Conservation (phyloP, 179 eudicot species). For the Pouteria campechiana region DNA sequence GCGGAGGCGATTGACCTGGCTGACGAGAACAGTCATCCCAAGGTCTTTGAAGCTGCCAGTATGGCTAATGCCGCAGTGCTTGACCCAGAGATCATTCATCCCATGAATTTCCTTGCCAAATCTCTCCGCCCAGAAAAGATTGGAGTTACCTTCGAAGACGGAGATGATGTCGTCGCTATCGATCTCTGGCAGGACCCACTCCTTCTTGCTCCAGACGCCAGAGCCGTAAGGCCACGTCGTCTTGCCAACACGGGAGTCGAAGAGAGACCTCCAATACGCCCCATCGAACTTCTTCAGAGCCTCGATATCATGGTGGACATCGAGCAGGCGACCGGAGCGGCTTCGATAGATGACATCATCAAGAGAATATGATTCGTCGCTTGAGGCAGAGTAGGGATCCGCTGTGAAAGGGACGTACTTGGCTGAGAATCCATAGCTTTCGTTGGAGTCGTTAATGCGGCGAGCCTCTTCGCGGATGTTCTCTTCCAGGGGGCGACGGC, state of each 20-base stretch:
- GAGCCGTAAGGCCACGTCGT: conserved; percentile 91
- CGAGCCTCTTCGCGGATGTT: conserved; percentile 78
- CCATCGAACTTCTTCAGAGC: conserved; percentile 50
- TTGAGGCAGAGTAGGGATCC: conserved; percentile 15
- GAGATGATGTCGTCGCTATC: conserved; percentile 55
- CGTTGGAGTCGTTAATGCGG: conserved; percentile 15
- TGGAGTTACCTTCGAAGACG: conserved; percentile 80
- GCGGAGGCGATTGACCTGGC: conserved; percentile 67
- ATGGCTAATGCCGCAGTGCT: conserved; percentile 84
- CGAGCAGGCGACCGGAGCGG: conserved; percentile 57
- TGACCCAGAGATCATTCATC: conserved; percentile 90
- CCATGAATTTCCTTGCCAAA: conserved; percentile 59
- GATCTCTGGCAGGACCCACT: conserved; percentile 77
- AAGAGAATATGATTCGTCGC: conserved; percentile 71
- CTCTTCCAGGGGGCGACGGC: conserved; percentile 37
- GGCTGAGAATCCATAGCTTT: conserved; percentile 33
- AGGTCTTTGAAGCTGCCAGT: conserved; percentile 80
- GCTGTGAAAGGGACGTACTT: conserved; percentile 35
- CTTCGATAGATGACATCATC: conserved; percentile 78
- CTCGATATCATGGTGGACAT: conserved; percentile 60
- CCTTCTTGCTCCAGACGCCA: conserved; percentile 85
- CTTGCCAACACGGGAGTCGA: conserved; percentile 65
- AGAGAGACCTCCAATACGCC: conserved; percentile 50
- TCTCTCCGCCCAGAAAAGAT: conserved; percentile 84
- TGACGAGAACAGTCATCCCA: conserved; percentile 86